A percentile compares a stretch with the other conserved stretches of the same genome.
Evolutionary conservation across 805 yeast species (phyloP).

Genomic region (Starmera dryadoides): DNA sequence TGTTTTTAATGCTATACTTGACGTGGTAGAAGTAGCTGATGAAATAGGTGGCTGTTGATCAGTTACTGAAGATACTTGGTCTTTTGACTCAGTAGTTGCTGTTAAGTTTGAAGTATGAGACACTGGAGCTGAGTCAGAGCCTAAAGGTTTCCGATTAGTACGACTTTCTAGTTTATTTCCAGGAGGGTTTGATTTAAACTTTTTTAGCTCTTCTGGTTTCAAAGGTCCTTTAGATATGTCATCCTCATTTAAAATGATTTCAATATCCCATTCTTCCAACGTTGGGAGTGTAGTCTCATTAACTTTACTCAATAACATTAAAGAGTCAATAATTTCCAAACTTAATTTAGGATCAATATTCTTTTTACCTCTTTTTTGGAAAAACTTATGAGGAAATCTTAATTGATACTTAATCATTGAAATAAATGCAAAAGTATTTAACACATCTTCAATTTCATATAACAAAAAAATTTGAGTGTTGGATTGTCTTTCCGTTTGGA

Average conservation of each 20-base stretch:
- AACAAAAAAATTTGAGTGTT: slow-evolving; percentile 12
- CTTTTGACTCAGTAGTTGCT: too few relatives aligned
- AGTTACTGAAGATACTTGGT: too few relatives aligned
- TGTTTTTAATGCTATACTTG: too few relatives aligned
- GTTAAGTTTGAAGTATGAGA: too few relatives aligned
- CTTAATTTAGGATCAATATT: not conserved
- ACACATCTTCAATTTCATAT: slow-evolving; percentile 4
- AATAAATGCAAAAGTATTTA: slow-evolving; percentile 3
- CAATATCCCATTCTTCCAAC: not conserved
- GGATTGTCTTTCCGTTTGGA: slow-evolving; percentile 2
- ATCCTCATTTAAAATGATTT: not conserved
- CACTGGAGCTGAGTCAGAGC: too few relatives aligned
- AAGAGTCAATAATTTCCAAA: slow-evolving; percentile 1
- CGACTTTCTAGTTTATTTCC: too few relatives aligned
- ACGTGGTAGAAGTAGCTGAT: too few relatives aligned
- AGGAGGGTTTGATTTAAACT: too few relatives aligned
- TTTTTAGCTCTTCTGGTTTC: not conserved
- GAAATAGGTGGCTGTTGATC: too few relatives aligned
- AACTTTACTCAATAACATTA: not conserved
- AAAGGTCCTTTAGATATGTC: not conserved
- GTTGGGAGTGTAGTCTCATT: not conserved
- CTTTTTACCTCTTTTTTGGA: not conserved
- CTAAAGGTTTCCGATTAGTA: too few relatives aligned
- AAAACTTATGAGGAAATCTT: slow-evolving; percentile 10
- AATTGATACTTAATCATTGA: not conserved